These are phyloP conservation scores for Thozetella sp. DNA, from an alignment of 495 filamentous ascomycete genomes.

Conservation along the genomic window DNA sequence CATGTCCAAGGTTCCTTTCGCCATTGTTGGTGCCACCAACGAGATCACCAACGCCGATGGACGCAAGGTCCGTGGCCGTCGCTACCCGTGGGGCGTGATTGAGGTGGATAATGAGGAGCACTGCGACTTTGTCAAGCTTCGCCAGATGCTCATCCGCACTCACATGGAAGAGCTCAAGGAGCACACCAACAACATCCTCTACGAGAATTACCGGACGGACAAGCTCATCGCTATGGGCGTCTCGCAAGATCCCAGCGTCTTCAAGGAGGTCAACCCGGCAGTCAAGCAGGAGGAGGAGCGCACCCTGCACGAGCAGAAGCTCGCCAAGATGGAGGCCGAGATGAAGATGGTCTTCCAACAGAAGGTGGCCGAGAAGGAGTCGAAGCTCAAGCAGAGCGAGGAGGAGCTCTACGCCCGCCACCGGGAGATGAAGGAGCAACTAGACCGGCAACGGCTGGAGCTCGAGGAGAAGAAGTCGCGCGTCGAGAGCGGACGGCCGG, in stretches of 20 bases:
- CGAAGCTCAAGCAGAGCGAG: slow-evolving; percentile 98
- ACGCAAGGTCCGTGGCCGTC: slow-evolving; percentile 92
- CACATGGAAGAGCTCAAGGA: slow-evolving; percentile 99
- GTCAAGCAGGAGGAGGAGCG: slow-evolving; percentile 99
- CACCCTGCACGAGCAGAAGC: slow-evolving; percentile 96
- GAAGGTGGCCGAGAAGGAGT: slow-evolving; percentile 99
- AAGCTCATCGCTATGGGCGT: slow-evolving; percentile 99
- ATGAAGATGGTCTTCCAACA: slow-evolving; percentile 99
- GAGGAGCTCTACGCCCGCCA: slow-evolving; percentile 97
- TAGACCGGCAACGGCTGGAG: slow-evolving; percentile 90
- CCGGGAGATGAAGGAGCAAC: slow-evolving; percentile 99
- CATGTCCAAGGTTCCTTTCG: slow-evolving; percentile 99
- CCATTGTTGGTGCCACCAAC: slow-evolving; percentile 92
- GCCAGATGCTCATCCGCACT: slow-evolving; percentile 99
- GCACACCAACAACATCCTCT: slow-evolving; percentile 97
- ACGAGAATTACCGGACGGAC: slow-evolving; percentile 99
- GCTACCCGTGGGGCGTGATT: slow-evolving; percentile 98
- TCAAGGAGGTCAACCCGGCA: slow-evolving; percentile 99
- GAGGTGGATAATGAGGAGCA: slow-evolving; percentile 99
- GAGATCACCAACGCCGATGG: slow-evolving; percentile 91
- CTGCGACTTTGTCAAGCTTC: slow-evolving; percentile 99
- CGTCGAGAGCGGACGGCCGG: slow-evolving; percentile 88
- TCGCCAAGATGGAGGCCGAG: slow-evolving; percentile 99
- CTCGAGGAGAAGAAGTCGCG: slow-evolving; percentile 96
- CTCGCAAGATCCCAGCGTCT: slow-evolving; percentile 95